Conservation (phyloP, 768 basidiomycete species). For the Collybia sp. region DNA sequence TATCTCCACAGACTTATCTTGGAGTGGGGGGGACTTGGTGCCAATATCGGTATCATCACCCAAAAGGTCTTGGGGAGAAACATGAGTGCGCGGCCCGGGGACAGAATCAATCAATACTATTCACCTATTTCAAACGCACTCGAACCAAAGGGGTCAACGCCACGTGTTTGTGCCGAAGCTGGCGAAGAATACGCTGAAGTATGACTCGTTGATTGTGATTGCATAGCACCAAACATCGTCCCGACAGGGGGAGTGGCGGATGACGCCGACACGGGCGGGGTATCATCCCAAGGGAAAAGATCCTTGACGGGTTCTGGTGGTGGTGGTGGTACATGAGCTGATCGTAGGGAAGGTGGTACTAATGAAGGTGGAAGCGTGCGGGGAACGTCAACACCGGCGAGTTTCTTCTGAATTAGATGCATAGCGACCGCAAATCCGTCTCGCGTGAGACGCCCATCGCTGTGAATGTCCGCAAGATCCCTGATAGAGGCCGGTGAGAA, state of each 20-base stretch:
- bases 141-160: slow-evolving; percentile 47
- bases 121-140: slow-evolving; percentile 25
- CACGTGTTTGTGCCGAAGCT: slow-evolving; percentile 4
- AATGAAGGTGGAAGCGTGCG: slow-evolving; percentile 63
- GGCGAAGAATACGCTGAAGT: slow-evolving; percentile 19
- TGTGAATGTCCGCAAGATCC: slow-evolving; percentile 91
- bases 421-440: slow-evolving; percentile 96
- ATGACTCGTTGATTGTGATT: slow-evolving; percentile 25
- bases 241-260: slow-evolving; percentile 35
- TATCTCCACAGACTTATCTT: slow-evolving; percentile 80
- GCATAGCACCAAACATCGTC: slow-evolving; percentile 17
- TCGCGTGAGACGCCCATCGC: slow-evolving; percentile 79
- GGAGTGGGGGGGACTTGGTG: slow-evolving; percentile 44
- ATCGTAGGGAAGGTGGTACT: slow-evolving; percentile 79
- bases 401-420: slow-evolving; percentile 85
- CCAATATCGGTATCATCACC: slow-evolving; percentile 67
- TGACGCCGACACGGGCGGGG: slow-evolving; percentile 40
- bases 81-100: slow-evolving; percentile 3
- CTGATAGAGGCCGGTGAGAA: slow-evolving; percentile 31
- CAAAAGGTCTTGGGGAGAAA: slow-evolving; percentile 48
- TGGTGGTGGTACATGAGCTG: slow-evolving; percentile 31
- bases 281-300: slow-evolving; percentile 51
- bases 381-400: slow-evolving; percentile 77
- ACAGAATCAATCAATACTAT: slow-evolving; percentile 4
- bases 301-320: slow-evolving; percentile 41